phyloP scores from a whole-genome alignment of 148 eudicot genomes.

The Nyssa sinensis region DNA sequence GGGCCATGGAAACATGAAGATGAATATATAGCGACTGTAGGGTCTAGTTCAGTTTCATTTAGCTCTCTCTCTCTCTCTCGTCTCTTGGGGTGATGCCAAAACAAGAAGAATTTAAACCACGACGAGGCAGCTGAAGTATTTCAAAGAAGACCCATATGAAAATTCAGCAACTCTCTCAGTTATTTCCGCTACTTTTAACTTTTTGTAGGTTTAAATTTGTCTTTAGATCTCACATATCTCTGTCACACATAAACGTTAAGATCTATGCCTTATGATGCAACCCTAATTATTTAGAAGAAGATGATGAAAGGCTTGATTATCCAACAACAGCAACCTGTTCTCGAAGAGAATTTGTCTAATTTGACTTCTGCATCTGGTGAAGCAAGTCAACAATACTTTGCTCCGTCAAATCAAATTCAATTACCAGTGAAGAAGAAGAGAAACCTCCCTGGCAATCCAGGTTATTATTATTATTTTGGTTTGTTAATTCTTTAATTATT shows the following conservation, averaged over 20 bases:
- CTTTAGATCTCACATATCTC: constrained; percentile 28
- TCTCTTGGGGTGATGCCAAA: constrained; percentile 75
- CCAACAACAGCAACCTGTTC: constrained; percentile 32
- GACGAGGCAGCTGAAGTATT: constrained; percentile 22
- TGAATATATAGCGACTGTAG: constrained; percentile 38
- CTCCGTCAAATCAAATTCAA: constrained; percentile 27
- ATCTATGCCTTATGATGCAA: constrained; percentile 3
- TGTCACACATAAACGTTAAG: constrained; percentile 17
- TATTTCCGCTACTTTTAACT: constrained; percentile 15
- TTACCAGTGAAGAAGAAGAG: constrained; percentile 59
- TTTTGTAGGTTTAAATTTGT: constrained; percentile 33
- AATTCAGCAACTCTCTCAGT: background rate
- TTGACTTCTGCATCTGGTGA: constrained; percentile 69
- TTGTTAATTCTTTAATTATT: background rate
- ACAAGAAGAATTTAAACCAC: constrained; percentile 49
- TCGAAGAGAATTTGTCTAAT: constrained; percentile 77
- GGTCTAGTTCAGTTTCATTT: constrained; percentile 24
- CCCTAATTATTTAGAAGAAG: constrained; percentile 1
- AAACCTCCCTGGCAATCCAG: constrained; percentile 89
- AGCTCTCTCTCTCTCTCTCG: constrained; percentile 35
- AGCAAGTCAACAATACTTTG: constrained; percentile 46
- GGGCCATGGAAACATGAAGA: constrained; percentile 34
- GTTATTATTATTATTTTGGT: constrained; percentile 15
- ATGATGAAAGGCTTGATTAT: constrained; percentile 45
- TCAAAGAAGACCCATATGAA: constrained; percentile 21